Conservation (phyloP, 345 rosid species). For the Clarkia xantiana region DNA sequence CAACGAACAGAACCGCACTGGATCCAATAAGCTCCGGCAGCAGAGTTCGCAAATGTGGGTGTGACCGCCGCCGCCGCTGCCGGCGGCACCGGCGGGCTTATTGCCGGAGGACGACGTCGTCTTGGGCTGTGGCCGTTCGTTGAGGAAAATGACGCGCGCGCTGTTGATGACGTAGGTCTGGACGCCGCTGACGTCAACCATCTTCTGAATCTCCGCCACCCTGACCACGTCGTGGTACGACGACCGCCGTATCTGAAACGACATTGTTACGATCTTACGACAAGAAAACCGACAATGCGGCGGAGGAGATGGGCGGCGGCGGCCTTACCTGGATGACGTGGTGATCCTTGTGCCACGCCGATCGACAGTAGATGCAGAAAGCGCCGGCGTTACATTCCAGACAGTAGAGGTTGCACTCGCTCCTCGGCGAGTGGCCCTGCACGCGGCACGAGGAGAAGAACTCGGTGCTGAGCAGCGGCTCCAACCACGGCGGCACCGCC, state of each 20-base stretch:
- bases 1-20: slow-evolving; percentile 6
- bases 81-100: neutral
- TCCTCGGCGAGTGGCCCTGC: slow-evolving; percentile 5
- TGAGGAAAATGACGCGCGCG: slow-evolving; percentile 5
- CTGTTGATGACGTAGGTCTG: slow-evolving; percentile 7
- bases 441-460: slow-evolving; percentile 1
- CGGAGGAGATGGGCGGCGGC: neutral
- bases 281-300: neutral
- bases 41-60: neutral
- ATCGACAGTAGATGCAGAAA: slow-evolving; percentile 2
- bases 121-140: slow-evolving; percentile 6
- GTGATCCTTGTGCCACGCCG: slow-evolving; percentile 1
- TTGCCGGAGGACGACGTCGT: neutral
- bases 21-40: slow-evolving; percentile 2
- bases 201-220: slow-evolving; percentile 3
- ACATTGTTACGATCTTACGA: neutral
- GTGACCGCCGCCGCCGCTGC: neutral
- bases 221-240: slow-evolving; percentile 9
- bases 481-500: slow-evolving; percentile 1
- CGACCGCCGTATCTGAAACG: slow-evolving; percentile 5
- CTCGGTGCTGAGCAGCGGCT: neutral
- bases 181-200: slow-evolving; percentile 2
- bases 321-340: slow-evolving; percentile 2
- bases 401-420: slow-evolving; percentile 6
- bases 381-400: neutral